Evolutionary conservation across 176 grass and related monocot genomes (phyloP).

Genomic region (sorghum (Sorghum bicolor)): Sorghum_bicolor_NCBIv3 NC_012870.2:67000501-67001000

Average conservation of each 20-base stretch:
- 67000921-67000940: background rate
- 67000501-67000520: conserved; percentile 83
- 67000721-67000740: background rate
- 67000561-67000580: conserved; percentile 57
- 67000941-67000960: background rate
- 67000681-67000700: background rate
- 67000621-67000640: background rate
- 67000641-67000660: background rate
- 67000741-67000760: background rate
- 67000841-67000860: background rate
- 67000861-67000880: background rate
- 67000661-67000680: background rate
- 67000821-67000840: no score
- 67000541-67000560: conserved; percentile 84
- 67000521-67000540: conserved; percentile 63
- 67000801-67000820: background rate
- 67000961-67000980: background rate
- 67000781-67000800: background rate
- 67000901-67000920: background rate
- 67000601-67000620: background rate
- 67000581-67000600: conserved; percentile 70
- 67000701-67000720: background rate
- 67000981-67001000: background rate
- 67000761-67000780: background rate
- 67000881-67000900: background rate